These are phyloP conservation scores for Cutaneotrichosporon mucoides DNA, from an alignment of 1,284 basidiomycete genomes.

Conservation along the genomic window DNA sequence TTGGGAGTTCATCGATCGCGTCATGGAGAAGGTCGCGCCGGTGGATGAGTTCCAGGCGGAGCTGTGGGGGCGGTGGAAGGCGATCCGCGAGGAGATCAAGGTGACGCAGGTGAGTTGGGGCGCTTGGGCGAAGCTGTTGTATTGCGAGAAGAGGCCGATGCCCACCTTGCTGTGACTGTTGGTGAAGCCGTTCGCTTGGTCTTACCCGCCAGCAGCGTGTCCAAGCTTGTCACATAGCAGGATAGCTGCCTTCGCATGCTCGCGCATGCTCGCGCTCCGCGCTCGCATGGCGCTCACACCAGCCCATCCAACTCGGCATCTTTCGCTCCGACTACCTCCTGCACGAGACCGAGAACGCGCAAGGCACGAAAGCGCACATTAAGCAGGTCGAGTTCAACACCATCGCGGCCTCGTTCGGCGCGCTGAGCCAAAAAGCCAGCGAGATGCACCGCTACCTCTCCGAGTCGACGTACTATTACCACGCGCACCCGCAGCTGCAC, in stretches of 20 bases:
- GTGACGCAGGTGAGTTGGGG: slow-evolving; percentile 40
- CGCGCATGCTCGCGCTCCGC: no score
- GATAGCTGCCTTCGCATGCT: no score
- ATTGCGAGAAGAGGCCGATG: not conserved
- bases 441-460: slow-evolving; percentile 73
- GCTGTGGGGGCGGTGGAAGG: slow-evolving; percentile 81
- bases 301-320: slow-evolving; percentile 84
- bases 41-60: slow-evolving; percentile 84
- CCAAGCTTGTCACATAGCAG: no score
- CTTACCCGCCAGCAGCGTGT: no score
- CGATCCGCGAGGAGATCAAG: slow-evolving; percentile 59
- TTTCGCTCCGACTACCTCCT: slow-evolving; percentile 94
- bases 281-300: slow-evolving; percentile 5
- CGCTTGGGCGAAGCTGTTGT: no score
- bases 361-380: slow-evolving; percentile 50
- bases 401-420: slow-evolving; percentile 86
- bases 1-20: slow-evolving; percentile 68
- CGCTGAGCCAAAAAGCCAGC: slow-evolving; percentile 68
- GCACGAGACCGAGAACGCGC: slow-evolving; percentile 53
- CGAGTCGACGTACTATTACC: slow-evolving; percentile 63
- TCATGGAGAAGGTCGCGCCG: slow-evolving; percentile 79
- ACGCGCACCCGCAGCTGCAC: slow-evolving; percentile 56
- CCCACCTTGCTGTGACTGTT: no score
- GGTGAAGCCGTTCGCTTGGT: no score
- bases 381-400: slow-evolving; percentile 99